Conservation (phyloP, 1,284 basidiomycete genomes). For the Ustilago lituana region DNA sequence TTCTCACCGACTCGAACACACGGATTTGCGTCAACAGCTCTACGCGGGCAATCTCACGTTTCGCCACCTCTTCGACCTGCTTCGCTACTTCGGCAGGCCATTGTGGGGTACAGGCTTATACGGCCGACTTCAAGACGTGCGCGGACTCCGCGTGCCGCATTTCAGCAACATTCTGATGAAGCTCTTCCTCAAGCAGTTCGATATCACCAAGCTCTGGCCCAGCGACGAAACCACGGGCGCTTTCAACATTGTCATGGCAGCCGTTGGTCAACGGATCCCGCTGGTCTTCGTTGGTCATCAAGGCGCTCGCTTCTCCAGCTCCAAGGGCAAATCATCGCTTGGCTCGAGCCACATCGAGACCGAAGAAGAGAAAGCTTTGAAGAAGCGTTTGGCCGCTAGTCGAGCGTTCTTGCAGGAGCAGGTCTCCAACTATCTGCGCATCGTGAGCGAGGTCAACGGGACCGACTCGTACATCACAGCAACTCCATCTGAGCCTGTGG, state of each 20-base stretch:
- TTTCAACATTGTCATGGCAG: no score
- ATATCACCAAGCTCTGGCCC: no score
- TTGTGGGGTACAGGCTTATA: conserved; percentile 1
- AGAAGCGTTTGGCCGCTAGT: background rate
- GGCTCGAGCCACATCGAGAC: background rate
- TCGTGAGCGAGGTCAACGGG: conserved; percentile 4
- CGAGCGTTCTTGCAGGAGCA: conserved; percentile 5
- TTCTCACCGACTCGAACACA: no score
- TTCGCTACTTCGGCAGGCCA: background rate
- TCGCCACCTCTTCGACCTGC: background rate
- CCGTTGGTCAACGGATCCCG: no score
- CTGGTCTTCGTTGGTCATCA: no score
- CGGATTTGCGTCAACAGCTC: background rate
- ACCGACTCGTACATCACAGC: conserved; percentile 7
- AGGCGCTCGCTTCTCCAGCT: conserved; percentile 1
- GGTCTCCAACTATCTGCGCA: conserved; percentile 9
- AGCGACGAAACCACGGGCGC: no score
- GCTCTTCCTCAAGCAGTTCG: no score
- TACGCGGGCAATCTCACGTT: background rate
- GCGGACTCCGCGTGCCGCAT: background rate
- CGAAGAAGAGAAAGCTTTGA: background rate
- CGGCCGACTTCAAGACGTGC: background rate
- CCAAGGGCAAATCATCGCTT: background rate
- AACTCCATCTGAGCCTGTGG: conserved; percentile 7
- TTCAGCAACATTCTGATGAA: conserved; percentile 3